phyloP scores from a whole-genome alignment of 139 green algal genomes.

The Spirogloea muscicola region DNA sequence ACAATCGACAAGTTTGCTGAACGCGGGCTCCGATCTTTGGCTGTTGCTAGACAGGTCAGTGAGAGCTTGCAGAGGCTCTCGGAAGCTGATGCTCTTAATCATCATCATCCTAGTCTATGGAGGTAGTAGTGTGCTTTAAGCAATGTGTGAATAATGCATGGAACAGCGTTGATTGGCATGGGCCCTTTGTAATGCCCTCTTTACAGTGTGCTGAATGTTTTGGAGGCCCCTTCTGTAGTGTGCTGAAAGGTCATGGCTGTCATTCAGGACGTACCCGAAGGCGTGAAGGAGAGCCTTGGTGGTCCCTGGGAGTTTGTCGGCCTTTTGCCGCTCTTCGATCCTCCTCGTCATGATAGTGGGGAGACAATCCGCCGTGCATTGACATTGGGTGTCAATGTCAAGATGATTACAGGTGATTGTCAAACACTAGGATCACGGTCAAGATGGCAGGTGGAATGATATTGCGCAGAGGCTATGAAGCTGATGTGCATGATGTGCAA shows the following conservation, averaged over 20 bases:
- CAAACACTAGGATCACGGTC: not conserved
- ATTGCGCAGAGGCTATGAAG: too few species aligned
- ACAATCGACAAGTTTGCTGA: constrained; percentile 58
- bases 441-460: not conserved
- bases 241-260: not conserved
- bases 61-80: not conserved
- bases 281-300: constrained; percentile 17
- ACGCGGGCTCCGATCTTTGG: constrained; percentile 74
- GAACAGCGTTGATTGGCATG: too few species aligned
- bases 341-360: constrained; percentile 77
- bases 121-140: too few species aligned
- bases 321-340: constrained; percentile 84
- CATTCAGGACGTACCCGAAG: constrained; percentile 35
- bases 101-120: too few species aligned
- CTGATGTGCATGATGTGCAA: not conserved
- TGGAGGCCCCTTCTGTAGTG: not conserved
- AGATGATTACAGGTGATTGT: constrained; percentile 52
- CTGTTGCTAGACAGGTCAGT: constrained; percentile 55
- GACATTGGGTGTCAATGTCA: constrained; percentile 46
- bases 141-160: too few species aligned
- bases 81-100: too few species aligned
- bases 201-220: not conserved
- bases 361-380: constrained; percentile 49
- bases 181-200: not conserved
- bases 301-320: constrained; percentile 62